Percentiles rank a stretch among this genome's conserved stretches.
Conservation (phyloP, 2,329 filamentous ascomycete genomes). For the Diaporthe sp. region DNA sequence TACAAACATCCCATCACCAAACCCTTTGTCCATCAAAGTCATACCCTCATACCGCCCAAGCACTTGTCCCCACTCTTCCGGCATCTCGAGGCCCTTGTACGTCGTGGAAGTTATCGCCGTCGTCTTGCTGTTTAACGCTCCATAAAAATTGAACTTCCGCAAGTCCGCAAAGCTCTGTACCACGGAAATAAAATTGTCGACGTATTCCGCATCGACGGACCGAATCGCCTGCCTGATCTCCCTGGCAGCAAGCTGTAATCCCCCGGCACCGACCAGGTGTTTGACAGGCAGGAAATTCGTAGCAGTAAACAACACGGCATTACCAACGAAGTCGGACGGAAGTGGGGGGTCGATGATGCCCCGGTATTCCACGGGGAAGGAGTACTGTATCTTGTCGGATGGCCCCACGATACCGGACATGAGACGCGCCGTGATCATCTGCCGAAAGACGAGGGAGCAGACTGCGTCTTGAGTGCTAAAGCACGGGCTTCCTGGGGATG, state of each 20-base stretch:
- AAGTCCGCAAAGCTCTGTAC: background rate
- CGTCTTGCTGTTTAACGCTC: background rate
- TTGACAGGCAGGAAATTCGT: background rate
- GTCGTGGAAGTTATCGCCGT: background rate
- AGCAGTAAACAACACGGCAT: background rate
- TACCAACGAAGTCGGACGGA: background rate
- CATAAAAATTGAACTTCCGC: background rate
- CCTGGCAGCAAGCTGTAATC: background rate
- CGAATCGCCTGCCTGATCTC: background rate
- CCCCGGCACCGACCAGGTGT: background rate
- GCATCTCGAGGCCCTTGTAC: background rate
- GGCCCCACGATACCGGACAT: background rate
- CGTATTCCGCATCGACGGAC: background rate
- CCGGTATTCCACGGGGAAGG: background rate
- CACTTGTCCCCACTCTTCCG: background rate
- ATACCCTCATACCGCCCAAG: background rate
- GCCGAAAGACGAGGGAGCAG: background rate
- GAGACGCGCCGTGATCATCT: background rate
- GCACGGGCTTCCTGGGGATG: background rate
- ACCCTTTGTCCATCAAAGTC: background rate
- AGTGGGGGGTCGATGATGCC: background rate
- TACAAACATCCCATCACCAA: background rate
- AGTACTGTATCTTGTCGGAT: background rate
- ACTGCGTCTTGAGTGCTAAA: background rate
- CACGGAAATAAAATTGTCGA: background rate